These are phyloP conservation scores for Petasospora fabianii DNA, from an alignment of 1,139 yeast species.

Conservation along the genomic window DNA sequence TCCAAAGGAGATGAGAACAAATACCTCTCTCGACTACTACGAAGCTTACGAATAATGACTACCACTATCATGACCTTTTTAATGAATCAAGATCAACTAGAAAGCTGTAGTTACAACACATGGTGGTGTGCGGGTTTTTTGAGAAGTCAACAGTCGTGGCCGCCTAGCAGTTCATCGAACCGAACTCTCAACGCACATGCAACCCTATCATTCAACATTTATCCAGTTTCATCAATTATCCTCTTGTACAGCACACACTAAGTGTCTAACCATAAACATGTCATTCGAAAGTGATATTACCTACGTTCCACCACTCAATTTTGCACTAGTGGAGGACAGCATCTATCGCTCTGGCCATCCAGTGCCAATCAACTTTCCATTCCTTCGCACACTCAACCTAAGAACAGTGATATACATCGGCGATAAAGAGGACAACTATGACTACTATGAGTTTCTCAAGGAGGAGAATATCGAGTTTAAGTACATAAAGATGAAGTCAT, in stretches of 20 bases:
- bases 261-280: too few relatives aligned
- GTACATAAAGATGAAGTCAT: conserved; percentile 62
- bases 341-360: conserved; percentile 94
- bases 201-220: too few relatives aligned
- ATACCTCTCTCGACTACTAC: neutral
- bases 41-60: neutral
- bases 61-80: too few relatives aligned
- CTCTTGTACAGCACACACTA: too few relatives aligned
- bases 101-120: too few relatives aligned
- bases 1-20: conserved; percentile 10
- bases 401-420: conserved; percentile 85
- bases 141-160: too few relatives aligned
- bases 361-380: conserved; percentile 77
- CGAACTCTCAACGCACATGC: too few relatives aligned
- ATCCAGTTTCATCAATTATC: too few relatives aligned
- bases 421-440: conserved; percentile 57
- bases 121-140: too few relatives aligned
- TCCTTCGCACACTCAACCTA: conserved; percentile 58
- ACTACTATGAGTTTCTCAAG: conserved; percentile 63
- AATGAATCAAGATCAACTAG: too few relatives aligned
- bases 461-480: conserved; percentile 55
- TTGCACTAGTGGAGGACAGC: conserved; percentile 81
- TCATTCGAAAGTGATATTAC: too few relatives aligned
- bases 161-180: too few relatives aligned
- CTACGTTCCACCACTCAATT: conserved; percentile 86